These are phyloP conservation scores for Aspergillus ochraceus DNA, from an alignment of 2,329 filamentous ascomycete species.

Conservation along the genomic window DNA sequence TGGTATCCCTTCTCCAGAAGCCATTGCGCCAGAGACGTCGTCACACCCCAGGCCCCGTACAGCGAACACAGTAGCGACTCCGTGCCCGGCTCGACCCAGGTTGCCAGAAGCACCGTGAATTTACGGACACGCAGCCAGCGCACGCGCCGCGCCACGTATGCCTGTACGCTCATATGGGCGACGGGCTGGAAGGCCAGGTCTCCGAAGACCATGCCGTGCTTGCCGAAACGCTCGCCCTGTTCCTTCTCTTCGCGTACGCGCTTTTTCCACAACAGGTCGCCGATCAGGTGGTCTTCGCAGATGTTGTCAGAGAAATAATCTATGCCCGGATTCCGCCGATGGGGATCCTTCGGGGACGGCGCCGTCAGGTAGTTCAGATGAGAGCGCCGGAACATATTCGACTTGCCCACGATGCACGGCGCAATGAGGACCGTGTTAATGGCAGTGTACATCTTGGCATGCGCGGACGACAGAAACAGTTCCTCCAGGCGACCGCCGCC, in stretches of 20 bases:
- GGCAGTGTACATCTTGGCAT: slow-evolving; percentile 96
- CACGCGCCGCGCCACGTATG: slow-evolving; percentile 78
- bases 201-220: slow-evolving; percentile 80
- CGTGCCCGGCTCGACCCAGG: slow-evolving; percentile 87
- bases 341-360: slow-evolving; percentile 50
- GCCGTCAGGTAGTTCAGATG: slow-evolving; percentile 75
- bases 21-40: slow-evolving; percentile 62
- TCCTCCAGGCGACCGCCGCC: slow-evolving; percentile 88
- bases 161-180: slow-evolving; percentile 71
- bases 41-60: slow-evolving; percentile 77
- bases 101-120: slow-evolving; percentile 86
- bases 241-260: slow-evolving; percentile 38
- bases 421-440: slow-evolving; percentile 92
- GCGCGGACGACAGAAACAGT: slow-evolving; percentile 87
- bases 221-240: slow-evolving; percentile 55
- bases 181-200: slow-evolving; percentile 91
- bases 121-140: slow-evolving; percentile 93
- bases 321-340: slow-evolving; percentile 63
- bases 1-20: slow-evolving; percentile 48
- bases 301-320: slow-evolving; percentile 96
- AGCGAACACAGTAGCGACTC: slow-evolving; percentile 82
- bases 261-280: slow-evolving; percentile 79
- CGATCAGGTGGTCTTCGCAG: slow-evolving; percentile 95
- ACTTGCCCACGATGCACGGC: slow-evolving; percentile 93
- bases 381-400: slow-evolving; percentile 95